Conservation (phyloP, 176 grass and related monocot species). For the Lolium perenne region DNA sequence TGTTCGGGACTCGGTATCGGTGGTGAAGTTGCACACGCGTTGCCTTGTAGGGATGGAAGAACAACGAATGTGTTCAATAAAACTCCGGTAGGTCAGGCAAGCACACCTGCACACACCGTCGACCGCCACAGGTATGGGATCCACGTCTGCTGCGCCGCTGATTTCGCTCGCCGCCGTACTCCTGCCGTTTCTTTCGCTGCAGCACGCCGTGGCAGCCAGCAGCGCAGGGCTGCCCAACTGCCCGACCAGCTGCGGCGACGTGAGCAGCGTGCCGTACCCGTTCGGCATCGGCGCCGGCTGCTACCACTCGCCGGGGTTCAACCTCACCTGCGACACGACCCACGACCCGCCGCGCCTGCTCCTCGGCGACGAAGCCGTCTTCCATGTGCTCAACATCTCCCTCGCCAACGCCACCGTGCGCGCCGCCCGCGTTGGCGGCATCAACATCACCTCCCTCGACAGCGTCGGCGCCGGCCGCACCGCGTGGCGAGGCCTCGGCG, state of each 20-base stretch:
- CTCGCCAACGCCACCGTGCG: conserved; percentile 27
- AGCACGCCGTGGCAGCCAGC: background rate
- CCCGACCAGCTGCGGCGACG: background rate
- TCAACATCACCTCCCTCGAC: conserved; percentile 27
- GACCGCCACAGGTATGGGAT: background rate
- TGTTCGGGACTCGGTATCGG: too few species aligned
- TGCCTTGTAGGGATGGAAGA: too few species aligned
- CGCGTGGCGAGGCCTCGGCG: background rate
- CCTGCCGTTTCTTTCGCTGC: background rate
- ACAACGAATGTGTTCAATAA: background rate
- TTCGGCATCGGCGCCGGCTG: conserved; percentile 36
- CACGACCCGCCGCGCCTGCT: background rate
- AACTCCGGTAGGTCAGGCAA: background rate
- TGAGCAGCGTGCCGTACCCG: conserved; percentile 28
- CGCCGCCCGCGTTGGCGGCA: conserved; percentile 5
- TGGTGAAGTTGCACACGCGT: too few species aligned
- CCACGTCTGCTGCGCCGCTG: background rate
- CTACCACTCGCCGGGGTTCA: conserved; percentile 24
- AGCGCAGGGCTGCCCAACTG: background rate
- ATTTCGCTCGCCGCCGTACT: background rate
- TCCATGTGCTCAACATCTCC: conserved; percentile 26
- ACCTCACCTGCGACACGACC: conserved; percentile 26
- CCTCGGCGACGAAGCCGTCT: conserved; percentile 17
- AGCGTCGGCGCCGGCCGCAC: background rate
- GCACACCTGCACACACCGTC: background rate